Evolutionary conservation across 805 yeast genomes (phyloP).

Genomic region (Pichia thaimueangensis): DNA sequence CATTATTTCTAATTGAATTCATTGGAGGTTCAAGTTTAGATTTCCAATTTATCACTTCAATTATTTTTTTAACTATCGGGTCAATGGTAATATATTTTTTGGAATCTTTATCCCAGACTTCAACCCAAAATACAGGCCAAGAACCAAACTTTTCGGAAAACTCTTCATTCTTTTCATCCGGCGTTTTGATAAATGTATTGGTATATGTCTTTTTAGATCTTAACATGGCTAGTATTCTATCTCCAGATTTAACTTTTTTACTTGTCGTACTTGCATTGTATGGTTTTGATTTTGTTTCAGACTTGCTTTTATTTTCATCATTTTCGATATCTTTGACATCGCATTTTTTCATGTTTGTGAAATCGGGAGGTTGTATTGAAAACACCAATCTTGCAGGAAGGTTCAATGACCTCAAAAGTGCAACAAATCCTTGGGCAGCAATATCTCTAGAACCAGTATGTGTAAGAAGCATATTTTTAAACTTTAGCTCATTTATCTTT

Average conservation of each 20-base stretch:
- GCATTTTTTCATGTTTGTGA: constrained; percentile 36
- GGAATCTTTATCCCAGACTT: constrained; percentile 77
- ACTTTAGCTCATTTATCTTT: constrained; percentile 34
- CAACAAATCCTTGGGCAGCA: constrained; percentile 83
- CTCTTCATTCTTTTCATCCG: constrained; percentile 6
- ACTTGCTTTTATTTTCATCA: not conserved
- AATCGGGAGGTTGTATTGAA: constrained; percentile 89
- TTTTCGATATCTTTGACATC: constrained; percentile 12
- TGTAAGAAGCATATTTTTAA: constrained; percentile 35
- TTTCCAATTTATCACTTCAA: constrained; percentile 54
- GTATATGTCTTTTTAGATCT: constrained; percentile 23
- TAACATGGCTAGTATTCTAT: constrained; percentile 23
- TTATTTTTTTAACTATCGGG: constrained; percentile 56
- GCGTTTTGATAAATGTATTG: constrained; percentile 6
- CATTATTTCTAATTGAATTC: constrained; percentile 47
- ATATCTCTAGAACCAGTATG: constrained; percentile 70
- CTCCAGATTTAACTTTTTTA: constrained; percentile 13
- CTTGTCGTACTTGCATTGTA: no score
- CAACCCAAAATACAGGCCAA: constrained; percentile 87
- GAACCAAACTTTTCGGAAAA: constrained; percentile 8
- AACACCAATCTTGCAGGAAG: constrained; percentile 69
- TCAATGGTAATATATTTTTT: constrained; percentile 83
- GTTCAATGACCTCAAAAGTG: constrained; percentile 62
- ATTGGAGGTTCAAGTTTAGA: constrained; percentile 59
- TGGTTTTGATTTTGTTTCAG: not conserved